Percentiles rank a stretch among this genome's conserved stretches.
These are phyloP conservation scores for Yamadazyma dushanensis DNA, from an alignment of 1,139 yeast species.

Conservation along the genomic window DNA sequence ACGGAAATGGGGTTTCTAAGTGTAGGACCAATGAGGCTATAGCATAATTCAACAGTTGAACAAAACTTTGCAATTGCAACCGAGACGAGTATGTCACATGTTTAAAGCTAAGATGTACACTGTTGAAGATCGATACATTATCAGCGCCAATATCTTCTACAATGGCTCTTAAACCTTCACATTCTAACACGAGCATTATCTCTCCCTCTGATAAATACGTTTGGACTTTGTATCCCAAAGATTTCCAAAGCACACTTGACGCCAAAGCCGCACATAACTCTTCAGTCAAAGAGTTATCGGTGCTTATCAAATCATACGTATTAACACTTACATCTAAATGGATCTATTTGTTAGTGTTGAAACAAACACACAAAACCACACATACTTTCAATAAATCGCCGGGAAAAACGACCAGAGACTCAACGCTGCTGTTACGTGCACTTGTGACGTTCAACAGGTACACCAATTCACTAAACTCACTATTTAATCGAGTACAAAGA, in stretches of 20 bases:
- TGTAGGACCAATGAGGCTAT: conserved; percentile 29
- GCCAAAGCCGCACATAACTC: neutral
- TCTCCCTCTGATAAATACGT: conserved; percentile 1
- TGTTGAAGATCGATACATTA: neutral
- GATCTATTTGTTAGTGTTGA: neutral
- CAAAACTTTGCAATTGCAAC: conserved; percentile 1
- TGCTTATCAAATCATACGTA: neutral
- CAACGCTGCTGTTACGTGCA: neutral
- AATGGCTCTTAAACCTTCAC: conserved; percentile 1
- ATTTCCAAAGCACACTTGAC: neutral
- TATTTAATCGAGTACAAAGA: neutral
- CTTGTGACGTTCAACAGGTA: neutral
- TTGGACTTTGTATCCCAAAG: conserved; percentile 1
- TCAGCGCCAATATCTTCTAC: neutral
- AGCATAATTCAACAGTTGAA: conserved; percentile 27
- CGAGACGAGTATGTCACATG: neutral
- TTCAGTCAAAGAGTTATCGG: neutral
- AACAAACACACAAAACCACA: neutral
- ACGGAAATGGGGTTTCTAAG: conserved; percentile 32
- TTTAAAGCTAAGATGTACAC: neutral
- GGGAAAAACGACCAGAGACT: neutral
- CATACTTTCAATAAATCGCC: conserved; percentile 2
- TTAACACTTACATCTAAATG: neutral
- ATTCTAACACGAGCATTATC: neutral
- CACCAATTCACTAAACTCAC: neutral